Conservation (phyloP, 177 flowering plant genomes). For the Vitis hybrid region DNA sequence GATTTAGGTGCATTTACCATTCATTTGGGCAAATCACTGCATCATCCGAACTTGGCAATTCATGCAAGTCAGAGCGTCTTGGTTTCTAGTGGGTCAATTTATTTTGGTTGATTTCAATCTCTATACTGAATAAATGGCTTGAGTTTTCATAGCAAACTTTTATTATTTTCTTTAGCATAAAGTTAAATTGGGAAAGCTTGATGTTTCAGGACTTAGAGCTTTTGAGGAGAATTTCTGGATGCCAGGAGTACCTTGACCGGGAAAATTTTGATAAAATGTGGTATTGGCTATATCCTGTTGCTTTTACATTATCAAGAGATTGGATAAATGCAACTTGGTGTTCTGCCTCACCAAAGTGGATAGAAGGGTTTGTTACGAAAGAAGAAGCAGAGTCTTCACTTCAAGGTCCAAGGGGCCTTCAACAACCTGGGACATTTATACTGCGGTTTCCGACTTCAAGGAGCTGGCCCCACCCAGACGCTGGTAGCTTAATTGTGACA, state of each 20-base stretch:
- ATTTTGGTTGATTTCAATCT: neutral
- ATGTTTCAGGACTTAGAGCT: conserved; percentile 68
- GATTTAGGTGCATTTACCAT: no score
- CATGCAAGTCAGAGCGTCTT: no score
- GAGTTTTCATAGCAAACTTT: no score
- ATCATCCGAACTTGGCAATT: no score
- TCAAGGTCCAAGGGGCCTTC: conserved; percentile 50
- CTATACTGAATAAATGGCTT: no score
- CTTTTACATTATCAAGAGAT: conserved; percentile 60
- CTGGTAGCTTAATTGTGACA: conserved; percentile 83
- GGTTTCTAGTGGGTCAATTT: neutral
- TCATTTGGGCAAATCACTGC: no score
- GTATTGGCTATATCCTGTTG: conserved; percentile 94
- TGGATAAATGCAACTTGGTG: conserved; percentile 60
- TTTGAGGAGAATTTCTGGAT: conserved; percentile 66
- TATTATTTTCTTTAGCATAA: no score
- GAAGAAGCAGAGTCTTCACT: conserved; percentile 92
- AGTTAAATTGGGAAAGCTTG: neutral
- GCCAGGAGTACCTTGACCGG: conserved; percentile 51
- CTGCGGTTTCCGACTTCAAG: conserved; percentile 91
- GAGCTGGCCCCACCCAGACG: conserved; percentile 99
- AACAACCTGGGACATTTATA: conserved; percentile 72
- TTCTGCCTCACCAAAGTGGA: conserved; percentile 73
- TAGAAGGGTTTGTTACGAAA: conserved; percentile 89
- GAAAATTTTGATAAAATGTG: conserved; percentile 87